Evolutionary conservation across 768 basidiomycete genomes (phyloP).

Genomic region (Tubosaeta sp.): DNA sequence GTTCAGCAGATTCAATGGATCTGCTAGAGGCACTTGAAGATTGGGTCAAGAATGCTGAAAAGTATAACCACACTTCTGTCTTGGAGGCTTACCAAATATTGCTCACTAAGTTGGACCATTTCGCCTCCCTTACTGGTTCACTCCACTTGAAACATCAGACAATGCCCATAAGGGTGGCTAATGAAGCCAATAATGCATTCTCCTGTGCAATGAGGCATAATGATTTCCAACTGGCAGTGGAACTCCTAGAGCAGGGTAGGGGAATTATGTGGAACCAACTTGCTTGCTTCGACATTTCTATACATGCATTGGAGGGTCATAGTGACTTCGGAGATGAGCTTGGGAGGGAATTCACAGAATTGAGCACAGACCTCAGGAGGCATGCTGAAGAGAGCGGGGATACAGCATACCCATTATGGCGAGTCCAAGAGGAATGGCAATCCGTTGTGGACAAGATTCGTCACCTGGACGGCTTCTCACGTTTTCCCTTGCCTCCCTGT

Average conservation of each 20-base stretch:
- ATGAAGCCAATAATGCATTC: neutral
- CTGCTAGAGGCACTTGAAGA: neutral
- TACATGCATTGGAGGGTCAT: neutral
- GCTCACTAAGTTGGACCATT: neutral
- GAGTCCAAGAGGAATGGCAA: neutral
- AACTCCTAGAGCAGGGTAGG: neutral
- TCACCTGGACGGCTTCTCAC: neutral
- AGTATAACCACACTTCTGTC: neutral
- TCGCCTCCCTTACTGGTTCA: neutral
- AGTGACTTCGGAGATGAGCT: neutral
- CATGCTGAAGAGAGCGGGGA: neutral
- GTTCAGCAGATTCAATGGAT: neutral
- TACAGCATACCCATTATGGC: neutral
- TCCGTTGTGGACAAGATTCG: neutral
- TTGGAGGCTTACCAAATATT: neutral
- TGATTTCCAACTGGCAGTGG: neutral
- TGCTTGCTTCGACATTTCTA: neutral
- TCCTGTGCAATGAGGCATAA: neutral
- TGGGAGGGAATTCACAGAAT: neutral
- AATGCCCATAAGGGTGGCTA: neutral
- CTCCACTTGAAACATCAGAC: neutral
- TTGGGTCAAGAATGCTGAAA: neutral
- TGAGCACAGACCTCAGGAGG: neutral
- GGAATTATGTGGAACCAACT: neutral
- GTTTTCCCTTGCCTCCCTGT: neutral